These are phyloP conservation scores for Globisporangium paroecandrum DNA, from an alignment of 352 stramenopile species.

Conservation along the genomic window DNA sequence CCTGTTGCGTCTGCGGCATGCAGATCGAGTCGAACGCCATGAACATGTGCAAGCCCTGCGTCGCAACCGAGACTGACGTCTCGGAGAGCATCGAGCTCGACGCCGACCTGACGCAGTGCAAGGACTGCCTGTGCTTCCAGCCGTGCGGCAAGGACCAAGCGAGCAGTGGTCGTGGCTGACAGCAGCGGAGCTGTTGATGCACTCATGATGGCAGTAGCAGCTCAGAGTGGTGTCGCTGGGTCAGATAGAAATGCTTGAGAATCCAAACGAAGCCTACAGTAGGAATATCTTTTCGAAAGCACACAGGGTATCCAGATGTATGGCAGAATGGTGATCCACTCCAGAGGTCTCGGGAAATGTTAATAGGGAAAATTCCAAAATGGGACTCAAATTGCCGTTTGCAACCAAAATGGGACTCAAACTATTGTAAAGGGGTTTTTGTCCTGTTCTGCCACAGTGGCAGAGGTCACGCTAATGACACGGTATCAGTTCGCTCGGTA, in stretches of 20 bases:
- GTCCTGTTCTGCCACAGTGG: too few species aligned
- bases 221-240: not conserved
- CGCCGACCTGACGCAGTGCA: constrained; percentile 56
- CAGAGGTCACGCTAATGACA: too few species aligned
- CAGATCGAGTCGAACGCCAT: constrained; percentile 72
- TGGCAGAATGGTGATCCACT: too few species aligned
- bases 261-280: too few species aligned
- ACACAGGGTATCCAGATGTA: too few species aligned
- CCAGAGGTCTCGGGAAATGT: too few species aligned
- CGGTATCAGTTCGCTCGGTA: too few species aligned
- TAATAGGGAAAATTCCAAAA: too few species aligned
- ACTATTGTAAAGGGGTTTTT: too few species aligned
- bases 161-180: not conserved
- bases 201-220: not conserved
- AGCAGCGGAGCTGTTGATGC: not conserved
- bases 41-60: constrained; percentile 77
- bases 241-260: not conserved
- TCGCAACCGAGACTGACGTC: constrained; percentile 68
- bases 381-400: too few species aligned
- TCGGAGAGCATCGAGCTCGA: constrained; percentile 59
- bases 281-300: too few species aligned
- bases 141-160: constrained; percentile 39
- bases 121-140: constrained; percentile 65
- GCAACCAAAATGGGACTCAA: too few species aligned
- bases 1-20: constrained; percentile 59